Base-by-base conservation (phyloP, 73 alveolate genomes). In the Blepharisma japonicum region DNA sequence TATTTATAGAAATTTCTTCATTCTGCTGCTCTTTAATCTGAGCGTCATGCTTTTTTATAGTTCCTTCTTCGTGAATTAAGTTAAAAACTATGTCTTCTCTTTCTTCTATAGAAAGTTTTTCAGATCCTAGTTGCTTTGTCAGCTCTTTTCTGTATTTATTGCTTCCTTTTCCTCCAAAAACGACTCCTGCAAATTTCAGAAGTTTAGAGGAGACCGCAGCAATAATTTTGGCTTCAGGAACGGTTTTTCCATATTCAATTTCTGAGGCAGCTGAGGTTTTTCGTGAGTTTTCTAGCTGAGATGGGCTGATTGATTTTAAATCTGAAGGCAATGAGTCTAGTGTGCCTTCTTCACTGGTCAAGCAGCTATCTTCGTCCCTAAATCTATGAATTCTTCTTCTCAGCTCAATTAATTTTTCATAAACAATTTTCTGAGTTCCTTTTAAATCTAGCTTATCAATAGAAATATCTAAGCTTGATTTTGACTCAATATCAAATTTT, bases 391-490 rank as follows among this genome's bases (percentile, higher is more conserved):
- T 9, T 25, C 23, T 61, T 5, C 47, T 14, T 18, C 74, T 14
- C 11, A 61, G 74, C 18, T 61, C 74, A n/a, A 61, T 8, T 18
- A 61, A 25, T 61, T 39, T 61, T 61, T 61, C 49, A 61, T 14
- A 61, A 1, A 61, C 46, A 61, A 61, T 25, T 61, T 61, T 61
- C 46, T 61, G 74, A 61, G 74, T 61, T 14, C 74, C 74, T 14
- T n/a, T 61, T 25, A 61, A 61, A 61, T 61, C 74, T 32, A 32
- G 42, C 4, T 53, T 20, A 53, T 14, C n/a, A 14, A 53, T 20
- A 25, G n/a, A 8, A 14, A 61, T 20, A 20, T n/a, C 39, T 5
- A 39, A 39, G 38, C 23, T 25, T 25, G 74, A 61, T 8, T 61
- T 61, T 61, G 74, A 61, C 42, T 32, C 42, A 32, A 32, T 32